phyloP scores from a whole-genome alignment of 2,329 filamentous ascomycete genomes.

The Hortaea sp. region DNA sequence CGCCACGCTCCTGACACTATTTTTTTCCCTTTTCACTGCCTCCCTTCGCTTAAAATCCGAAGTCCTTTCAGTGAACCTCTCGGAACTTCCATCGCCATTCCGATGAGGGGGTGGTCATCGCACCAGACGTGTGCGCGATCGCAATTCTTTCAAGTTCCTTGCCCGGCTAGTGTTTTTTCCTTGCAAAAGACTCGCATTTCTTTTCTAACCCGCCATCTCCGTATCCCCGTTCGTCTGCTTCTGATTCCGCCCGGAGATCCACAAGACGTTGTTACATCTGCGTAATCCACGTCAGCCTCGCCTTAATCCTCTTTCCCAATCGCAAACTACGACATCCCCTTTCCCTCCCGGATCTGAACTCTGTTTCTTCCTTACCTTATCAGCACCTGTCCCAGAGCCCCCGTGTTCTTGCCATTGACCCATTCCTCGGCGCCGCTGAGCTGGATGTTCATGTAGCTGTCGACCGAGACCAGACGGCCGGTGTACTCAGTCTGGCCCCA shows the following conservation, averaged over 20 bases:
- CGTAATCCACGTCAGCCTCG: slow-evolving; percentile 2
- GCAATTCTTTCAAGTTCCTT: no score
- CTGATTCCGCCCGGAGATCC: slow-evolving; percentile 51
- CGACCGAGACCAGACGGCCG: slow-evolving; percentile 80
- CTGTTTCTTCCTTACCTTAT: slow-evolving; percentile 61
- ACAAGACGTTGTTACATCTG: slow-evolving; percentile 95
- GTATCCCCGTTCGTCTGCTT: slow-evolving; percentile 25
- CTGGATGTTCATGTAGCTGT: slow-evolving; percentile 99
- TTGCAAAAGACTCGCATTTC: no score
- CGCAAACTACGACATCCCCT: background rate
- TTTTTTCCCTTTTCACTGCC: no score
- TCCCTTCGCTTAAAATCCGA: no score
- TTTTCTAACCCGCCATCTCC: slow-evolving; percentile 28
- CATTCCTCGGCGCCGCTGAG: slow-evolving; percentile 85
- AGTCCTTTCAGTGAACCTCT: no score
- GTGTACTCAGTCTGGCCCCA: slow-evolving; percentile 98
- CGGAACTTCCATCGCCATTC: no score
- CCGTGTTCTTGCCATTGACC: slow-evolving; percentile 76
- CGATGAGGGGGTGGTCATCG: no score
- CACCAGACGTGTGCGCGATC: no score
- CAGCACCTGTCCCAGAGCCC: slow-evolving; percentile 77
- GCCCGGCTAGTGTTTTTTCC: no score
- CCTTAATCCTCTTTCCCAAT: background rate
- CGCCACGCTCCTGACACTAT: no score
- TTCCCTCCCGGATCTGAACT: background rate